Conservation (phyloP, 169 alveolate genomes). For the Plasmodium falciparum region DNA sequence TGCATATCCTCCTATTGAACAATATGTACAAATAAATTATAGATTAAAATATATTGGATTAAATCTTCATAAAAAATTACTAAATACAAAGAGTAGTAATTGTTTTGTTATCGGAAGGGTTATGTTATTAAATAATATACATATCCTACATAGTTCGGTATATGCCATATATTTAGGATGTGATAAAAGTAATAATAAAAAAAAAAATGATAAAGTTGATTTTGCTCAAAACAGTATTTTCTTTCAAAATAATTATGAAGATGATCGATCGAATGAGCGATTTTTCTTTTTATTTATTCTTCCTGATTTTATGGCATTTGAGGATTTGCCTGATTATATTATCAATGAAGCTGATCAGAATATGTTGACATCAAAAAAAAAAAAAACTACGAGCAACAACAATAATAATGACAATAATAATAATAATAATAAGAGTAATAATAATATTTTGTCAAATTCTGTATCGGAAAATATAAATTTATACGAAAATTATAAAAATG, state of each 20-base stretch:
- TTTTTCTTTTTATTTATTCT: constrained; percentile 58
- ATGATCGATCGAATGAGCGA: constrained; percentile 26
- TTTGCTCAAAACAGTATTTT: constrained; percentile 64
- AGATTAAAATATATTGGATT: constrained; percentile 71
- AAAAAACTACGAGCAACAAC: not conserved
- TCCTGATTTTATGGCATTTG: constrained; percentile 64
- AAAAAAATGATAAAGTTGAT: constrained; percentile 47
- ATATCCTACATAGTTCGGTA: constrained; percentile 49
- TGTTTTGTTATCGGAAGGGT: constrained; percentile 75
- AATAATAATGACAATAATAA: not conserved
- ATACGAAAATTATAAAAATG: constrained; percentile 74
- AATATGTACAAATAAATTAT: constrained; percentile 65
- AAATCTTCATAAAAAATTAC: constrained; percentile 62
- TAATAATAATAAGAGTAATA: constrained; percentile 6
- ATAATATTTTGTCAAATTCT: not conserved
- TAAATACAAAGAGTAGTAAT: constrained; percentile 56
- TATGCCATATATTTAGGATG: constrained; percentile 71
- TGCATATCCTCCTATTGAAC: constrained; percentile 55
- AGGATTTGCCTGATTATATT: constrained; percentile 9
- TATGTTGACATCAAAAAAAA: too few relatives aligned
- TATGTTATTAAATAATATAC: constrained; percentile 52
- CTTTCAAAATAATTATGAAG: constrained; percentile 35
- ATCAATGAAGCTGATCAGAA: not conserved
- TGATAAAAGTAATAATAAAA: constrained; percentile 52
- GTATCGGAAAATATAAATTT: constrained; percentile 38